Evolutionary conservation across 2,329 filamentous ascomycete genomes (phyloP), one percentile per base, ranked within the genome.

Genomic region (Fusarium verticillioides): DNA sequence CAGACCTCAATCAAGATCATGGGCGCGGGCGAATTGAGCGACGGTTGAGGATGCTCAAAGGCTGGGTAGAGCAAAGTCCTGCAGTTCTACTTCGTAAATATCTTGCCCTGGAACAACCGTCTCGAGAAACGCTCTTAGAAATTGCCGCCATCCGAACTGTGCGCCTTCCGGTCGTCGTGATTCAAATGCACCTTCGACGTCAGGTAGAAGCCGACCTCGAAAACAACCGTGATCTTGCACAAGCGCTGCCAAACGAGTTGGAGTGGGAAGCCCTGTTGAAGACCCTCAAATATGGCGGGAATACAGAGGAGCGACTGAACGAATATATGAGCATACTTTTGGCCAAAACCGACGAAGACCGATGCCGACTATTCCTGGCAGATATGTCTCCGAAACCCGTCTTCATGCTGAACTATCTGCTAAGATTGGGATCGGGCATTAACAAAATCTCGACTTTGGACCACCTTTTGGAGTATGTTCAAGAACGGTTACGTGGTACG

Each of bases 391-490:
- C 65, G 5, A 76, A 74, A 16, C 81, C 81, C 7, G 66, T 67
- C 12, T 82, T 82, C 43, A 70, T 83, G 36, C 70, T 81, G 23
- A 74, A 75, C 23, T 81, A 81, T 63, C 70, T 83, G 30, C 34
- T 82, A 3, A 77, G 81, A 28, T 58, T 63, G 2, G 70, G 66
- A 19, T 77, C 81, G 5, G 50, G 66, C 4, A 71, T 82, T n/a
- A 70, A 57, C n/a, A 61, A 75, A 13, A 47, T 73, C 9, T 60
- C 71, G 18, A 78, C 73, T 4, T 68, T 83, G 21, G 69, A 73
- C 53, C 52, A 42, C 12, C 67, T 83, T 16, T 74, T 83, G 19
- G 62, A 75, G 11, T 76, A 79, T 18, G 79, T 78, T 49, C 60
- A 61, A 34, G 60, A 47, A 7, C 72, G 71, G 37, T 60, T 75